phyloP scores from a whole-genome alignment of 306 rosid species.

The Cucumis cinereus region DNA sequence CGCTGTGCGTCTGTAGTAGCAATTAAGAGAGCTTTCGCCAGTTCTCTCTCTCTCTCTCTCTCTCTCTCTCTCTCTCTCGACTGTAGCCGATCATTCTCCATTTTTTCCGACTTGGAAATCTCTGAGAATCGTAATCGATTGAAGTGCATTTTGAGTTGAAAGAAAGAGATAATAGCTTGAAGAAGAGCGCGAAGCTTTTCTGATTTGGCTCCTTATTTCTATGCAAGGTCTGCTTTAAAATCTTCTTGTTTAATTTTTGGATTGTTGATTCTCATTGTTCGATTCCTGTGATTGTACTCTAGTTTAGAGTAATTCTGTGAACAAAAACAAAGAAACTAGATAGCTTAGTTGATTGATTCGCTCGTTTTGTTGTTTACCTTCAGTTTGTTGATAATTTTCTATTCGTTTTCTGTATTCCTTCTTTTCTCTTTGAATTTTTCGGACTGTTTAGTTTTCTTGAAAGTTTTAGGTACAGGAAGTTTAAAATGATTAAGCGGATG shows the following conservation, averaged over 20 bases:
- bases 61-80: background rate
- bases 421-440: background rate
- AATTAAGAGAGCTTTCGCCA: background rate
- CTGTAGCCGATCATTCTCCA: background rate
- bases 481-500: background rate
- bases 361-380: background rate
- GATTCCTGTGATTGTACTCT: background rate
- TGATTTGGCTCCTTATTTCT: constrained; percentile 24
- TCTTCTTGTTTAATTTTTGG: constrained; percentile 1
- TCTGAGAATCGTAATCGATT: background rate
- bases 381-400: background rate
- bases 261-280: constrained; percentile 9
- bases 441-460: background rate
- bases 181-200: constrained; percentile 11
- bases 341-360: background rate
- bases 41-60: background rate
- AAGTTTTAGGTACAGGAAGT: background rate
- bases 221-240: constrained; percentile 28
- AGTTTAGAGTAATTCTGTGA: background rate
- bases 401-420: background rate
- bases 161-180: background rate
- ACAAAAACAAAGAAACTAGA: background rate
- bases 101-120: background rate
- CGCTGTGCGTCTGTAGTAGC: background rate
- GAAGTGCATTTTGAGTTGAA: background rate